Evolutionary conservation across 306 rosid species (phyloP), one percentile per base, ranked within the genome.

Genomic region (Vigna radiata): DNA sequence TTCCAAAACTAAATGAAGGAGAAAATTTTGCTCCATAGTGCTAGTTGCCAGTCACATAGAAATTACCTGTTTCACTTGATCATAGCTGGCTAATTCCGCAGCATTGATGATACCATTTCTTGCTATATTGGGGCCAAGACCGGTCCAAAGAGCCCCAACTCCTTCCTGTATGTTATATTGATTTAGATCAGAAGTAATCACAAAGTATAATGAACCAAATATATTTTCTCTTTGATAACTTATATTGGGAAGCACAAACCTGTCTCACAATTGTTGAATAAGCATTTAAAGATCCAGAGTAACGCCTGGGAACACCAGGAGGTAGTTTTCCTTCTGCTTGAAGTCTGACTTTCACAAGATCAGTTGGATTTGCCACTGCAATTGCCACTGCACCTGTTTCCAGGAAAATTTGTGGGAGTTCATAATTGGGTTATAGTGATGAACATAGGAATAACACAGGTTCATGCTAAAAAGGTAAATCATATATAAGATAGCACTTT

Each of bases 41-140:
- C 53, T 71, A 50, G 49, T 23, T 36, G 49, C 65, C 10, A 47
- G 39, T 11, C 50, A 41, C 44, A 63, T 11, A 6, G 17, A 52
- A 41, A 31, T 65, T 33, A 90, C 99, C 93, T 95, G 79, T 85
- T 95, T 95, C 85, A 95, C 99, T 95, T 95, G 97, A 86, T 92
- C 99, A 75, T 95, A 92, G 85, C 96, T 92, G 62, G 99, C 99
- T 68, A 95, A 90, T 80, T 95, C 99, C 49, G 99, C 99, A 60
- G 99, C 99, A 53, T 95, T 95, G 77, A 95, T 95, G 71, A 95
- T 92, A 33, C 91, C 97, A 79, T 95, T 95, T 87, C 99, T 88
- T n/a, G 96, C 97, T 61, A 95, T 21, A 77, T 95, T 95, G 77
- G 99, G 99, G 74, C 99, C 99, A 41, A 95, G 44, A 19, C 99